These are phyloP conservation scores for Suhomyces ambrosiae DNA, from an alignment of 1,139 yeast species.

Conservation along the genomic window DNA sequence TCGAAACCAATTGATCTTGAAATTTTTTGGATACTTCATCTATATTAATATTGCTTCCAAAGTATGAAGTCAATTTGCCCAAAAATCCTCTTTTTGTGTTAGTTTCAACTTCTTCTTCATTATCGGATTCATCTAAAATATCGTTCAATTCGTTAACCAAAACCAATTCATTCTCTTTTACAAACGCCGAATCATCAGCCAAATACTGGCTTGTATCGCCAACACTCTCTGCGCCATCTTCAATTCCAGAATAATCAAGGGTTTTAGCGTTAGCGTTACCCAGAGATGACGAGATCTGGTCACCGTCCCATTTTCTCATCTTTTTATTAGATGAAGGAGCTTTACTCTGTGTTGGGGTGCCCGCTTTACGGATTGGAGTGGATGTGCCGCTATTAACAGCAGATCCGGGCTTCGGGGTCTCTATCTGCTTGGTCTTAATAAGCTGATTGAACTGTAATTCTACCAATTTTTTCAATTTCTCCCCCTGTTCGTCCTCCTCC, in stretches of 20 bases:
- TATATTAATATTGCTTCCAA: slow-evolving; percentile 40
- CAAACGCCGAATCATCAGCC: slow-evolving; percentile 39
- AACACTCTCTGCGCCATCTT: slow-evolving; percentile 44
- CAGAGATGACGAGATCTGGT: slow-evolving; percentile 16
- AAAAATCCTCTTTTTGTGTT: slow-evolving; percentile 30
- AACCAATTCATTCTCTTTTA: slow-evolving; percentile 43
- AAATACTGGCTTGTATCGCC: slow-evolving; percentile 37
- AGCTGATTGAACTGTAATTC: slow-evolving; percentile 39
- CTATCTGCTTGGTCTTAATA: slow-evolving; percentile 33
- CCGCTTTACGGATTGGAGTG: slow-evolving; percentile 21
- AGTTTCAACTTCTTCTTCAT: slow-evolving; percentile 18
- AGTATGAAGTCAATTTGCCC: slow-evolving; percentile 39
- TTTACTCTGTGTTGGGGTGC: slow-evolving; percentile 12
- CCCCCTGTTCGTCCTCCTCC: slow-evolving; percentile 22
- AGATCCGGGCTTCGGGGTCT: slow-evolving; percentile 11
- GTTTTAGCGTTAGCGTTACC: slow-evolving; percentile 24
- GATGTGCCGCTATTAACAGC: slow-evolving; percentile 15
- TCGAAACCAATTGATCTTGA: slow-evolving; percentile 44
- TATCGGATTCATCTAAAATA: slow-evolving; percentile 39
- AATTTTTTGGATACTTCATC: slow-evolving; percentile 47
- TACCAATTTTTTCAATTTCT: slow-evolving; percentile 37
- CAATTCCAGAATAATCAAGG: slow-evolving; percentile 39
- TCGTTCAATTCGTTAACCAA: slow-evolving; percentile 47
- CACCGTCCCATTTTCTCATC: slow-evolving; percentile 52
- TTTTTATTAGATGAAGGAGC: slow-evolving; percentile 26